A percentile compares a stretch with the other conserved stretches of the same genome.
Conservation (phyloP, 179 eudicot species). For the Spinacia oleracea region DNA sequence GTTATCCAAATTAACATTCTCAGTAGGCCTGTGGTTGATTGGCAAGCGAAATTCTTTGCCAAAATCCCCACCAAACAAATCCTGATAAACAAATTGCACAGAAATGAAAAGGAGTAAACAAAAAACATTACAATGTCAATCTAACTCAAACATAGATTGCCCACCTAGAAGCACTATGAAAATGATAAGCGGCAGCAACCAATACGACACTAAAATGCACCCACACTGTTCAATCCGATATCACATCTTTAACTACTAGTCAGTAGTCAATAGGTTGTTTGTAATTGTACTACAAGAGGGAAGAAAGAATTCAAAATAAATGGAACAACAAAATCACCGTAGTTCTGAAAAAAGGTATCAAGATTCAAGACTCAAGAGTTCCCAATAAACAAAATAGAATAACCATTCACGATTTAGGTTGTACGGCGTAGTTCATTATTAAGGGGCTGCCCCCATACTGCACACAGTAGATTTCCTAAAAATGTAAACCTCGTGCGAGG, state of each 20-base stretch:
- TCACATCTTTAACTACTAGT: neutral
- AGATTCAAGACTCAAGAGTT: neutral
- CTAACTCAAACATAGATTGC: neutral
- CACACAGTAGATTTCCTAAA: neutral
- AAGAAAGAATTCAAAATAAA: neutral
- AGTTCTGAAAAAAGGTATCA: neutral
- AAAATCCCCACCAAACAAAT: conserved; percentile 52
- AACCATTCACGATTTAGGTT: neutral
- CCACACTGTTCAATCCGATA: conserved; percentile 3
- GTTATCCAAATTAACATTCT: conserved; percentile 75
- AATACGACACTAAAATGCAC: conserved; percentile 2
- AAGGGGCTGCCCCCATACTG: neutral
- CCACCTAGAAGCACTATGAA: neutral
- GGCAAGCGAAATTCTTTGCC: conserved; percentile 76
- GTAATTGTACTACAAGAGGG: neutral
- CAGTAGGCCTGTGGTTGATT: conserved; percentile 73
- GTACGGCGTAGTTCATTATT: neutral
- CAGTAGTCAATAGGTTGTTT: neutral
- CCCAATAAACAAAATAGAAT: neutral
- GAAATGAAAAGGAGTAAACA: conserved; percentile 2
- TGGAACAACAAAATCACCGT: neutral
- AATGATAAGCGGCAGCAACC: neutral
- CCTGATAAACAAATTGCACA: conserved; percentile 37
- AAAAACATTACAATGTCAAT: neutral
- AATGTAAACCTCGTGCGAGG: neutral